Base-by-base conservation (phyloP, 352 stramenopile species). In the Lagenidium giganteum region DNA sequence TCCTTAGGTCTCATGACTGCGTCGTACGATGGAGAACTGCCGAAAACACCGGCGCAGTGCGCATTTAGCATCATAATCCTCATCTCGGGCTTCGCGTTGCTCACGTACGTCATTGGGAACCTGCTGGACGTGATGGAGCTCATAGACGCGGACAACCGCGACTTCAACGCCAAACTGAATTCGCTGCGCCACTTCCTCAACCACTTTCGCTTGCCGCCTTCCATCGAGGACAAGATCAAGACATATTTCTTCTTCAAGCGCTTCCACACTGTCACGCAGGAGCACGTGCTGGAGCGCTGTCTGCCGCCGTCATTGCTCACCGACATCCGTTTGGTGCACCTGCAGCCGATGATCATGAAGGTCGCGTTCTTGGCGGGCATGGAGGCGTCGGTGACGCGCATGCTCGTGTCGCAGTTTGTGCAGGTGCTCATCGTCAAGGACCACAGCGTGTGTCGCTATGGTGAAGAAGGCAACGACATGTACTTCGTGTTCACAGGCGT, bases 401-500 rank as follows among this genome's bases (percentile, higher is more conserved):
- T 80, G 63, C 51, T 83, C 8, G 68, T 83, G 4, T 51, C 64
- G 2, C 68, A 75, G n/a, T 75, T 83, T 27, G 47, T 51, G 4
- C 70, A 83, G 32, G 57, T 67, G 2, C 53, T 83, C 5, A 53
- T 81, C 6, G 47, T 73, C 3, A 63, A 72, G 9, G 60, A 70
- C 16, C 63, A 83, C 21, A 72, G 63, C 27, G 66, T 79, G 3
- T 83, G 67, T 25, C 54, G 48, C 1, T 69, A 62, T 24, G 58
- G 65, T 7, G 70, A 83, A 20, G 62, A 77, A 4, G 70, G 67
- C 1, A 67, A 44, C 8, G 68, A 84, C 37, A 84, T 82, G 71
- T 84, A 51, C 34, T 82, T 81, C 32, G 64, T 84, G 3, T 82
- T 71, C 31, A 67, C 62, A 3, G 71, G 71, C 1, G 51, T 64